A percentile compares a stretch with the other conserved stretches of the same genome.
These are phyloP conservation scores for Cenchrus purpureus DNA, from an alignment of 176 grass and related monocot species.

Conservation along the genomic window DNA sequence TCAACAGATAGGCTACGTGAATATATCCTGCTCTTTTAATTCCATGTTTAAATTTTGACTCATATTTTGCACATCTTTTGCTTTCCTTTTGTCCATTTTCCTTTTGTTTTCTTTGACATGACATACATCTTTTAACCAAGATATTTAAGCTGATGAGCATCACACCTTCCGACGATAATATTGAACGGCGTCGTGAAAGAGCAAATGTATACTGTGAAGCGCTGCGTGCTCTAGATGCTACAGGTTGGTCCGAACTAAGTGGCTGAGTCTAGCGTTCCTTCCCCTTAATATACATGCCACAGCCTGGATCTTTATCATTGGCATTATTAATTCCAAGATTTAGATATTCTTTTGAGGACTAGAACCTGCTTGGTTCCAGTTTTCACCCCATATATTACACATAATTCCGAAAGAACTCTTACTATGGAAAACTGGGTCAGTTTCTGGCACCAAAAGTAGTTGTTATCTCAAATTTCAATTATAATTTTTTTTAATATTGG, in stretches of 20 bases:
- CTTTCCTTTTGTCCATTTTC: slow-evolving; percentile 14
- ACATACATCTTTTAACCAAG: slow-evolving; percentile 92
- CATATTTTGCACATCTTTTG: slow-evolving; percentile 29
- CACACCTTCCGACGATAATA: slow-evolving; percentile 59
- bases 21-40: slow-evolving; percentile 83
- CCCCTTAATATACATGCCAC: slow-evolving; percentile 27
- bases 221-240: slow-evolving; percentile 90
- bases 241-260: slow-evolving; percentile 57
- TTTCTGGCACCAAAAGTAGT: background rate
- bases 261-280: background rate
- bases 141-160: slow-evolving; percentile 79
- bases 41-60: slow-evolving; percentile 37
- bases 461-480: background rate
- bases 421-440: background rate
- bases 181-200: slow-evolving; percentile 59
- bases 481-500: background rate
- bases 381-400: slow-evolving; percentile 2
- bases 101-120: slow-evolving; percentile 74
- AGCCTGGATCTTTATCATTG: slow-evolving; percentile 8
- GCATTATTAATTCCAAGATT: background rate
- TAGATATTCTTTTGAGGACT: background rate
- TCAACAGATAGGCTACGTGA: slow-evolving; percentile 90
- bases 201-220: slow-evolving; percentile 93
- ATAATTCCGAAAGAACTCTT: background rate
- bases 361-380: background rate